Conservation (phyloP, 805 yeast species). For the Ogataea methylovora region DNA sequence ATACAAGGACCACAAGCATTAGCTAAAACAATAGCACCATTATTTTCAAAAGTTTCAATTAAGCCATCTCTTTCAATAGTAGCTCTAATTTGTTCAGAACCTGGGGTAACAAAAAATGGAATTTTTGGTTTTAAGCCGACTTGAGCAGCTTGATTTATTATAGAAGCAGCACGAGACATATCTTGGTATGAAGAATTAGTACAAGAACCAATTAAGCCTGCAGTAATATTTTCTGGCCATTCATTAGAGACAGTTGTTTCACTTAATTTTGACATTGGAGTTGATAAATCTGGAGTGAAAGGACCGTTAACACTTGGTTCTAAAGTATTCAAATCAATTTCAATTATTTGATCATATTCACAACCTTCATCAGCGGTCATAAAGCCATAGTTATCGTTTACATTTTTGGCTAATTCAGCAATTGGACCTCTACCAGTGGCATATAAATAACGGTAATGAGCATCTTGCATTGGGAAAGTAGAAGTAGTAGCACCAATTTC, state of each 20-base stretch:
- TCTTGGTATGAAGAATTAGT: slow-evolving; percentile 98
- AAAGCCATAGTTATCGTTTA: slow-evolving; percentile 52
- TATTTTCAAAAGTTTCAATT: slow-evolving; percentile 78
- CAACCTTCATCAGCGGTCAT: slow-evolving; percentile 87
- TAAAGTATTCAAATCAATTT: slow-evolving; percentile 78
- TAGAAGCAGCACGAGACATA: slow-evolving; percentile 93
- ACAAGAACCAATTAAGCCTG: slow-evolving; percentile 96
- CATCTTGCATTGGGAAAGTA: slow-evolving; percentile 91
- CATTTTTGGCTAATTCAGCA: slow-evolving; percentile 70
- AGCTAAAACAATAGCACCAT: slow-evolving; percentile 91
- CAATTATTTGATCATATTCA: slow-evolving; percentile 89
- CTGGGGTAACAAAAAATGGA: slow-evolving; percentile 92
- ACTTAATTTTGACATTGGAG: slow-evolving; percentile 84
- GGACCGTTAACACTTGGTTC: slow-evolving; percentile 98
- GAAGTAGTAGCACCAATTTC: slow-evolving; percentile 99
- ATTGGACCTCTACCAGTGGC: slow-evolving; percentile 84
- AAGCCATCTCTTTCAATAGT: slow-evolving; percentile 96
- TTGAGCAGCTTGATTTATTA: slow-evolving; percentile 81
- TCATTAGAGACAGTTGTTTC: slow-evolving; percentile 75
- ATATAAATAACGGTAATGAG: slow-evolving; percentile 77
- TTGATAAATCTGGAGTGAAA: slow-evolving; percentile 95
- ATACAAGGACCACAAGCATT: slow-evolving; percentile 99
- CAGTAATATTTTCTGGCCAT: slow-evolving; percentile 92
- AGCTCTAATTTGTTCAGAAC: slow-evolving; percentile 97
- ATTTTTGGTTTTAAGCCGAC: slow-evolving; percentile 91